phyloP scores from a whole-genome alignment of 352 stramenopile species.

The Pythium sp. region DNA sequence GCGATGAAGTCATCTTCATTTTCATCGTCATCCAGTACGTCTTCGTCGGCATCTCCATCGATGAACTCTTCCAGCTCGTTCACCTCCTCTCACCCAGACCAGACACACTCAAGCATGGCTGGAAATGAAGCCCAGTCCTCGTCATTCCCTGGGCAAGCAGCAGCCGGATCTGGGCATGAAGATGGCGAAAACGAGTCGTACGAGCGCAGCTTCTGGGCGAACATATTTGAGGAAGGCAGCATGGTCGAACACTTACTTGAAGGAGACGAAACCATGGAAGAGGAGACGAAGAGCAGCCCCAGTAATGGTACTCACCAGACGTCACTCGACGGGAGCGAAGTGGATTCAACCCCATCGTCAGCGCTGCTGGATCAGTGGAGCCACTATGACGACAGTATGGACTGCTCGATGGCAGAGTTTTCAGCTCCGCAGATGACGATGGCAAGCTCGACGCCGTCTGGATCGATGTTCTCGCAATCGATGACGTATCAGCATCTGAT shows the following conservation, averaged over 20 bases:
- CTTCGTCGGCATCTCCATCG: conserved; percentile 15
- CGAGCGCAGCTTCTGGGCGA: conserved; percentile 31
- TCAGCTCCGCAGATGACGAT: conserved; percentile 18
- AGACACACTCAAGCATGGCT: neutral
- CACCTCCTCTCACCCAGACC: conserved; percentile 3
- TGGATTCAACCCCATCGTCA: conserved; percentile 18
- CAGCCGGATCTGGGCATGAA: neutral
- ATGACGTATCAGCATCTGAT: conserved; percentile 23
- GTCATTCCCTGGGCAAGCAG: conserved; percentile 1
- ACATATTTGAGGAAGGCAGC: conserved; percentile 33
- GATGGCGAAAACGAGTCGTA: conserved; percentile 19
- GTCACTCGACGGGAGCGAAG: neutral
- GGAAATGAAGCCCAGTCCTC: neutral
- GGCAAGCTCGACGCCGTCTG: conserved; percentile 1
- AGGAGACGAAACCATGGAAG: conserved; percentile 30
- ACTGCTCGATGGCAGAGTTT: conserved; percentile 24
- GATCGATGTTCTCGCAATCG: conserved; percentile 13
- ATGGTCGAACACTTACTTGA: conserved; percentile 26
- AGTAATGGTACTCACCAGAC: conserved; percentile 9
- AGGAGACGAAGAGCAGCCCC: conserved; percentile 12
- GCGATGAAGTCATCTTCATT: conserved; percentile 17
- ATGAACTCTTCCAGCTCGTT: conserved; percentile 15
- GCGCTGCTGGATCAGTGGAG: conserved; percentile 31
- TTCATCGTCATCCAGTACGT: conserved; percentile 16
- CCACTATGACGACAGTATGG: conserved; percentile 38